A percentile compares a stretch with the other conserved stretches of the same genome.
These are phyloP conservation scores for Talaromyces sp. DNA, from an alignment of 2,329 filamentous ascomycete genomes.

Conservation along the genomic window DNA sequence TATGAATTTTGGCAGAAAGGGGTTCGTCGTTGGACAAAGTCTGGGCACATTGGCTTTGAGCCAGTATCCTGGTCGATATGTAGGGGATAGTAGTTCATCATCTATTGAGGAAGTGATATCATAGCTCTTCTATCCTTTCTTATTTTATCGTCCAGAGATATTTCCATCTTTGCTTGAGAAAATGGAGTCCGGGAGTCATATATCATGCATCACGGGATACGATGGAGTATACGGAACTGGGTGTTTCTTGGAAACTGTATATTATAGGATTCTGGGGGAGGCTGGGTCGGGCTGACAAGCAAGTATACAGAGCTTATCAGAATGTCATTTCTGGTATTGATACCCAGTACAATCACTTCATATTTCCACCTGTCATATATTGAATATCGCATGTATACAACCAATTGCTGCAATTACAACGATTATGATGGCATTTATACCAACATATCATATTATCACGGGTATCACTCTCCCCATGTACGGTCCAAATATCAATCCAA, in stretches of 20 bases:
- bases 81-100: background rate
- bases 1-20: conserved; percentile 18
- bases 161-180: background rate
- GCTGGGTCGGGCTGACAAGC: background rate
- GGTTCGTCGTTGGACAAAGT: conserved; percentile 16
- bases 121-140: background rate
- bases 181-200: background rate
- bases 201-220: background rate
- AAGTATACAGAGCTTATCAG: background rate
- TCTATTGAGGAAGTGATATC: background rate
- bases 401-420: background rate
- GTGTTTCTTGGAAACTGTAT: conserved; percentile 1
- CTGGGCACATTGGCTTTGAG: conserved; percentile 10
- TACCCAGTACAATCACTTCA: background rate
- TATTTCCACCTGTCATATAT: background rate
- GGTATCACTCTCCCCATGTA: conserved; percentile 8
- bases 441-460: conserved; percentile 1
- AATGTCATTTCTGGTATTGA: background rate
- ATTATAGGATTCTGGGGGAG: background rate
- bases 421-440: background rate
- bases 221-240: background rate
- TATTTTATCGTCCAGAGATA: background rate
- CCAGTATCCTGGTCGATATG: conserved; percentile 17
- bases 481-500: background rate
- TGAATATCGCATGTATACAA: background rate